phyloP scores from a whole-genome alignment of 176 grass and related monocot genomes.

The Carex myosuroides region DNA sequence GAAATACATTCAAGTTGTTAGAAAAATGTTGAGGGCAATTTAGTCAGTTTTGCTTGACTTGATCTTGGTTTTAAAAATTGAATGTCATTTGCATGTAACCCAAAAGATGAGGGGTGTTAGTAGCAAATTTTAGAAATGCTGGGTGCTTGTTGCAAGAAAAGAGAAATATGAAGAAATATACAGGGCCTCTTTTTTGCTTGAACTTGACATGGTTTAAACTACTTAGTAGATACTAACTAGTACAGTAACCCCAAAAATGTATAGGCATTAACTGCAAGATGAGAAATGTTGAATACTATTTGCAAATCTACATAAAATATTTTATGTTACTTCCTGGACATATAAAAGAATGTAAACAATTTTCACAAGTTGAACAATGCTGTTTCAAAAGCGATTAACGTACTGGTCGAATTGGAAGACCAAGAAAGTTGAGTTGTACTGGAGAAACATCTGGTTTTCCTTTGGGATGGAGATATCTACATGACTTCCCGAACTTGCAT shows the following conservation, averaged over 20 bases:
- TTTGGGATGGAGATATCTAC: constrained; percentile 60
- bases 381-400: constrained; percentile 17
- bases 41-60: not conserved
- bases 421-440: constrained; percentile 77
- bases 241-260: not conserved
- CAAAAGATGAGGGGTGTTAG: not conserved
- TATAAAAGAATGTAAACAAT: not conserved
- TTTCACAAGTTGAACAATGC: not conserved
- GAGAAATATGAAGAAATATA: not conserved
- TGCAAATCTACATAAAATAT: not conserved
- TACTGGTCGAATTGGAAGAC: constrained; percentile 93
- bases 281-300: not conserved
- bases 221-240: not conserved
- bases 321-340: not conserved
- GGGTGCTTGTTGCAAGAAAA: not conserved
- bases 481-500: constrained; percentile 82
- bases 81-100: not conserved
- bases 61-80: not conserved
- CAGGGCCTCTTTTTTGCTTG: not conserved
- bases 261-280: not conserved
- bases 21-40: not conserved
- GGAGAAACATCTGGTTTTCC: constrained; percentile 50
- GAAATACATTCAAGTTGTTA: not conserved
- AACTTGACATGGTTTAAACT: not conserved
- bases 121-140: not conserved